Evolutionary conservation across 2,329 filamentous ascomycete species (phyloP).

Genomic region (Tolypocladium ovalisporum): DNA sequence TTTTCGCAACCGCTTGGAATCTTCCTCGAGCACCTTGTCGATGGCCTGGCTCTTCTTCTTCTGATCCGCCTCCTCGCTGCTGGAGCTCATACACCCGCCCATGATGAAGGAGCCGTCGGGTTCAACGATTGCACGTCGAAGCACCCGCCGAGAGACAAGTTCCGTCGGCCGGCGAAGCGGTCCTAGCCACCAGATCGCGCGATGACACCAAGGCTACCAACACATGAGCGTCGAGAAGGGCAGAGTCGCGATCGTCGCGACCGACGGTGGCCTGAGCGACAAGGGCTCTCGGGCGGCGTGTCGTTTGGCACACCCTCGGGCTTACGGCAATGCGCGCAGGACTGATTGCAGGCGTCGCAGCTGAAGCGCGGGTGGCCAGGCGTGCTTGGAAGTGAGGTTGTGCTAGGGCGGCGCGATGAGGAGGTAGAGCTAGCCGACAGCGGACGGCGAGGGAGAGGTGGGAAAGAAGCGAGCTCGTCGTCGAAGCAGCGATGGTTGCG

Average conservation of each 20-base stretch:
- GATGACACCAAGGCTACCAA: not conserved
- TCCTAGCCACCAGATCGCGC: not conserved
- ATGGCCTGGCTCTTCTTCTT: slow-evolving; percentile 97
- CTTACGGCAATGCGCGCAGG: not conserved
- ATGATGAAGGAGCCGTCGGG: slow-evolving; percentile 40
- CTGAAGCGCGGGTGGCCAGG: not conserved
- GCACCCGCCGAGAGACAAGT: not conserved
- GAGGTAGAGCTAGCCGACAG: not conserved
- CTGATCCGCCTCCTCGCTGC: slow-evolving; percentile 76
- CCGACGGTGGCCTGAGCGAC: not conserved
- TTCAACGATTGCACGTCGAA: slow-evolving; percentile 1
- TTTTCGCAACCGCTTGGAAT: slow-evolving; percentile 80
- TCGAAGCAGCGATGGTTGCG: not conserved
- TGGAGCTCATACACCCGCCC: slow-evolving; percentile 89
- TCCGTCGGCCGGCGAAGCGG: not conserved
- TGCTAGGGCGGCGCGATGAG: not conserved
- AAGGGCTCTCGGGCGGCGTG: not conserved
- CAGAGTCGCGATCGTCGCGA: not conserved
- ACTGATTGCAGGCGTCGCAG: not conserved
- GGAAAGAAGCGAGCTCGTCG: not conserved
- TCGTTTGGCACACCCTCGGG: not conserved
- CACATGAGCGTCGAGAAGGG: not conserved
- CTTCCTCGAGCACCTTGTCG: slow-evolving; percentile 86
- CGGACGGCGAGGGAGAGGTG: not conserved
- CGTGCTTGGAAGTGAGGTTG: not conserved